These are phyloP conservation scores for Ogataea corticis DNA, from an alignment of 805 yeast species.

Conservation along the genomic window DNA sequence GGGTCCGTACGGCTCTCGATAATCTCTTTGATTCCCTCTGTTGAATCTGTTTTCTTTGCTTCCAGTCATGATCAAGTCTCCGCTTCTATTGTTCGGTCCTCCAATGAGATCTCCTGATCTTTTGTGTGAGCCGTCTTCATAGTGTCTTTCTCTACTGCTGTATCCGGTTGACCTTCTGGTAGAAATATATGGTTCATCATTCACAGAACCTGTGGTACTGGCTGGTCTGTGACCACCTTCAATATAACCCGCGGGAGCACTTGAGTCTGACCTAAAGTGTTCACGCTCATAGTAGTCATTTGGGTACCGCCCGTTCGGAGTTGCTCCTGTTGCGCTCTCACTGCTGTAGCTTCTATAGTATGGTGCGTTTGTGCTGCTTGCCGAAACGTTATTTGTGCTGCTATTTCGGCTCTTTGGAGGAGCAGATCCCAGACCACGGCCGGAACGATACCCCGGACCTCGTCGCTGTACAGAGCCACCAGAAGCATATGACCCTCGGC, in stretches of 20 bases:
- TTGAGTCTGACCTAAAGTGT: constrained; percentile 17
- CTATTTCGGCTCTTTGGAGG: constrained; percentile 8
- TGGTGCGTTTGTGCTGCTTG: constrained; percentile 5
- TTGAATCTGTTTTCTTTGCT: constrained; percentile 18
- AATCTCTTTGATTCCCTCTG: constrained; percentile 17
- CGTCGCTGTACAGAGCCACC: constrained; percentile 16
- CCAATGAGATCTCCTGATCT: constrained; percentile 24
- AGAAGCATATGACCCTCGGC: constrained; percentile 13
- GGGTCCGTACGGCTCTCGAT: constrained; percentile 17
- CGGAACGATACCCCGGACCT: constrained; percentile 19
- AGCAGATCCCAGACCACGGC: constrained; percentile 11
- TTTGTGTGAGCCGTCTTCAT: constrained; percentile 17
- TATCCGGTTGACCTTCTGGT: constrained; percentile 12
- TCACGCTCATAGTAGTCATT: constrained; percentile 22
- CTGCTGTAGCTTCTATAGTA: constrained; percentile 21
- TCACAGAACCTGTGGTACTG: constrained; percentile 4
- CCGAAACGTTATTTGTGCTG: constrained; percentile 2
- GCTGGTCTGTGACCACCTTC: constrained; percentile 9
- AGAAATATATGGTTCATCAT: constrained; percentile 12
- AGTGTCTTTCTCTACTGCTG: constrained; percentile 15
- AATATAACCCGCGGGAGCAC: constrained; percentile 3
- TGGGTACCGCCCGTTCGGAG: constrained; percentile 13
- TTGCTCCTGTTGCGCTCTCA: constrained; percentile 12
- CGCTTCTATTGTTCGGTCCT: constrained; percentile 23
- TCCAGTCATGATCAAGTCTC: constrained; percentile 21